Evolutionary conservation across 768 basidiomycete species (phyloP).

Genomic region (Auricularia auricula-judae): DNA sequence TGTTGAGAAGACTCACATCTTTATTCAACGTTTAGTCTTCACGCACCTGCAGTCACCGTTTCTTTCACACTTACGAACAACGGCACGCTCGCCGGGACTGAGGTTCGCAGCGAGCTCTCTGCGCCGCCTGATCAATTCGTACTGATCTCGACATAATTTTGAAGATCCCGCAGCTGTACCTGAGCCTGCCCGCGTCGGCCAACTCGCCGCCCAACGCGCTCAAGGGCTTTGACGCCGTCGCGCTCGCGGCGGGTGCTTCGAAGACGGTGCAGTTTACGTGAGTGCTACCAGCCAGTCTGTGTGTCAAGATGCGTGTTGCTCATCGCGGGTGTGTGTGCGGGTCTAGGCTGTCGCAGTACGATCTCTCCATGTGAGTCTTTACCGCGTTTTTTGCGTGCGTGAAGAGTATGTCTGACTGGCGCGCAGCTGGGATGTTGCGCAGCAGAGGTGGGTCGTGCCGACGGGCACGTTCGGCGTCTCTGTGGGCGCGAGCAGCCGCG

Average conservation of each 20-base stretch:
- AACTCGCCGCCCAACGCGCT: slow-evolving; percentile 38
- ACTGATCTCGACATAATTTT: neutral
- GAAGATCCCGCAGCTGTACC: slow-evolving; percentile 47
- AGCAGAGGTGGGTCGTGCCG: slow-evolving; percentile 42
- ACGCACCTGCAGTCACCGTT: slow-evolving; percentile 40
- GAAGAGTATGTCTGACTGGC: neutral
- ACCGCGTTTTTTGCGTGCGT: too few relatives aligned
- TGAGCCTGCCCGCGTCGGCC: slow-evolving; percentile 36
- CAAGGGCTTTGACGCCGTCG: slow-evolving; percentile 45
- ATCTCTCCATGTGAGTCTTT: slow-evolving; percentile 36
- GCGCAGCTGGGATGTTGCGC: slow-evolving; percentile 22
- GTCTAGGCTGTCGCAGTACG: slow-evolving; percentile 31
- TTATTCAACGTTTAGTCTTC: slow-evolving; percentile 28
- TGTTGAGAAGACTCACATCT: neutral
- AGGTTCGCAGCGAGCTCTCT: slow-evolving; percentile 16
- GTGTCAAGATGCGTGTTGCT: too few relatives aligned
- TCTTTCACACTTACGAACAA: slow-evolving; percentile 43
- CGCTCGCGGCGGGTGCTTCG: slow-evolving; percentile 27
- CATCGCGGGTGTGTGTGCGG: neutral
- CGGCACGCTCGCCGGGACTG: slow-evolving; percentile 41
- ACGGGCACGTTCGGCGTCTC: slow-evolving; percentile 32
- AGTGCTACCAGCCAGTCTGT: neutral
- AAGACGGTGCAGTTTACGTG: slow-evolving; percentile 31
- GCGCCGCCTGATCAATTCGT: too few relatives aligned
- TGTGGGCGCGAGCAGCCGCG: slow-evolving; percentile 41